Evolutionary conservation across 352 stramenopile genomes (phyloP), one percentile per base, ranked within the genome.

Genomic region (Globisporangium parvum): DNA sequence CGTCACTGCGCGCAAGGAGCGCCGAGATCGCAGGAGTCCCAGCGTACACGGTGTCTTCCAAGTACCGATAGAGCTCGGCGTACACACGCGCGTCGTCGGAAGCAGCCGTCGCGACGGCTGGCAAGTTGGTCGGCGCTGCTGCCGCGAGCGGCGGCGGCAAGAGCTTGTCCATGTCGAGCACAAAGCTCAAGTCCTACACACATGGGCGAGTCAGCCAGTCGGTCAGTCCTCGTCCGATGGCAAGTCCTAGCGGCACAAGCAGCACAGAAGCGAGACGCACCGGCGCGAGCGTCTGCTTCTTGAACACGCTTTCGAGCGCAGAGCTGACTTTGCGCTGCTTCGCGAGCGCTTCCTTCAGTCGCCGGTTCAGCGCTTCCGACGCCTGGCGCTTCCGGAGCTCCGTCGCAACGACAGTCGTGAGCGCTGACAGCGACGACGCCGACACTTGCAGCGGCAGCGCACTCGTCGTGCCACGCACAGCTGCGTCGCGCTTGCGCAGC

Each of bases 341-440:
- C 17, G 37, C 24, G 6, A 60, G 12, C 21, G 39, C 48, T 15
- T 33, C 33, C 15, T 60, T 54, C 31, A 60, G 28, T 39, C 40
- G 33, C 10, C 35, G 47, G 35, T 60, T 60, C 21, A 55, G 31
- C 23, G 37, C 28, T 28, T 60, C 55, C 8, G 55, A 53, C 20
- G 53, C 12, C 26, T 51, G 28, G 3, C 47, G 53, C 21, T 52
- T 53, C 6, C 31, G 18, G 17, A 40, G 42, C 37, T 59, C 48
- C 1, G n/a, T 24, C 24, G 42, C 40, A 4, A 26, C 33, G 17
- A 24, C 39, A 20, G 9, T 47, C 9, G 18, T 11, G 20, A 24
- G 20, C 15, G 18, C 41, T 2, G 41, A 12, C 9, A 47, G 41
- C 9, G 17, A 20, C 40, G 9, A 11, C 41, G 41, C 14, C n/a